Base-by-base conservation (phyloP, 2,329 filamentous ascomycete species). In the Pezicula radicicola region DNA sequence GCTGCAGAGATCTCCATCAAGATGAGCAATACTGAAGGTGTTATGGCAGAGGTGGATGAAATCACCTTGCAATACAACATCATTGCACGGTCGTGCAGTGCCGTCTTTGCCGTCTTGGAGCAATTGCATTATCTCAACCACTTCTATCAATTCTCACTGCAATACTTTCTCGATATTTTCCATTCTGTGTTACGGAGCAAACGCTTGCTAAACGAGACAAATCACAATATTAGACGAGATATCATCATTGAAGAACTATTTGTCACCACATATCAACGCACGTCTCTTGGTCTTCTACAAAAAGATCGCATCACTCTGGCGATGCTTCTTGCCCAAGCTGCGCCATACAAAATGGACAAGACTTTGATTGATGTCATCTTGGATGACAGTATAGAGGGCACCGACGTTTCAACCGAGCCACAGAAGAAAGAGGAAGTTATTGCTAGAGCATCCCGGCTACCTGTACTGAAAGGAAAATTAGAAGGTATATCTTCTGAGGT, bases 161-260 rank as follows among this genome's bases (percentile, higher is more conserved):
- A 97, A 70, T 99, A 96, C 73, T 99, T 99, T 74, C 82, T 96
- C 50, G 89, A 97, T 68, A 99, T 99, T 62, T 99, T 99, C 81
- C 89, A 96, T 67, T 84, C 88, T 6, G 94, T 99, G 7, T 79
- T 99, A 37, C 88, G 88, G 61, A 95, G 95, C 70, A 85, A 87
- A 64, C 84, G 84, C 54, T 77, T 94, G 48, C 80, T 81, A 18
- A 79, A 76, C 53, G 84, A 88, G 69, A 85, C 81, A 30, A 87
- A 94, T 58, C 83, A 96, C 71, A 85, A 90, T 59, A 78, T 77
- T 13, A 88, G 94, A 35, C 87, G 94, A 46, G 89, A 97, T 66
- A 84, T 93, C 49, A 99, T 99, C 60, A 84, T 99, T 63, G 87
- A 86, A 59, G 89, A 96, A 63, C 79, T 99, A 12, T 99, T 99